phyloP scores from a whole-genome alignment of 352 stramenopile species.

The Phytopythium boreale region DNA sequence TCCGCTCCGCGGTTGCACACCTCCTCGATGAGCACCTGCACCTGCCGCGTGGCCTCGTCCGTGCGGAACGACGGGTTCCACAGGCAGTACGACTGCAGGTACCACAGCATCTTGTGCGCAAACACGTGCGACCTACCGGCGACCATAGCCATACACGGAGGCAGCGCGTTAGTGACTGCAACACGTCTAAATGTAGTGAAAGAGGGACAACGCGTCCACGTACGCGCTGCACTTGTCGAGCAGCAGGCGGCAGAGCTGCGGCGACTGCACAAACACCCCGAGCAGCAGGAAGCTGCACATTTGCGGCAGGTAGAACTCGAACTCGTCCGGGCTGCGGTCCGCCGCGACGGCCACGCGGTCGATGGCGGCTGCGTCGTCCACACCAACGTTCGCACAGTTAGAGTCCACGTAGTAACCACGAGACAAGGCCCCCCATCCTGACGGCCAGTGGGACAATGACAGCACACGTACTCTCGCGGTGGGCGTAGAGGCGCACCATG shows the following conservation, averaged over 20 bases:
- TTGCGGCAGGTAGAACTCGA: constrained; percentile 85
- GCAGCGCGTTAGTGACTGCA: neutral
- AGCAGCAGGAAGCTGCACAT: constrained; percentile 82
- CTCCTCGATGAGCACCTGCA: constrained; percentile 81
- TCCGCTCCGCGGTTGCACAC: constrained; percentile 53
- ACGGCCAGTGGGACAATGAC: too few species aligned
- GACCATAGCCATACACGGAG: neutral
- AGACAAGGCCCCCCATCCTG: too few species aligned
- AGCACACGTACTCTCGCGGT: constrained; percentile 40
- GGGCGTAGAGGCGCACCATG: constrained; percentile 80
- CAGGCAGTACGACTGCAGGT: constrained; percentile 77
- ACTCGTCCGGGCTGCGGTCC: constrained; percentile 55
- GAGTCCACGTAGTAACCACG: neutral
- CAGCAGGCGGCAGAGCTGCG: constrained; percentile 62
- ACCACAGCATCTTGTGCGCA: constrained; percentile 84
- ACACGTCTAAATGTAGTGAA: neutral
- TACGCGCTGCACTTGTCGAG: constrained; percentile 80
- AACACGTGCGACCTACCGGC: constrained; percentile 72
- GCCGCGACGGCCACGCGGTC: constrained; percentile 48
- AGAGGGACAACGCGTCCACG: neutral
- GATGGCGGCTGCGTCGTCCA: constrained; percentile 27
- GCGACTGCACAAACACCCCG: constrained; percentile 57
- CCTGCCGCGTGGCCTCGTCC: constrained; percentile 46
- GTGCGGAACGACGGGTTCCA: constrained; percentile 55
- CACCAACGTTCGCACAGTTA: neutral